These are phyloP conservation scores for Raddia guianensis DNA, from an alignment of 176 grass and related monocot species.

Conservation along the genomic window DNA sequence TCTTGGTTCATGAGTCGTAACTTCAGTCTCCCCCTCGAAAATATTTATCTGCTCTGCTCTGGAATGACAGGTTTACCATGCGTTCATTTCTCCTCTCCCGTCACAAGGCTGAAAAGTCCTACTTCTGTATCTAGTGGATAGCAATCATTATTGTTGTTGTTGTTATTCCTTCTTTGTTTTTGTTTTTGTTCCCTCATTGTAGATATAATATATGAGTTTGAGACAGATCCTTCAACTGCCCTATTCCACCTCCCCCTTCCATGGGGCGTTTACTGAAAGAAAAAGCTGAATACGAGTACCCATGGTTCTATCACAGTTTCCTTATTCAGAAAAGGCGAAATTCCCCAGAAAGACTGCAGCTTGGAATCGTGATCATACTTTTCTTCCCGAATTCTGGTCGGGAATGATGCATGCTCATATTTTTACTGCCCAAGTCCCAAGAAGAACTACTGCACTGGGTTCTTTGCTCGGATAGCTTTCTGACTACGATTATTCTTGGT, in stretches of 20 bases:
- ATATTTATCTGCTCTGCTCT: neutral
- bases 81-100: too few species aligned
- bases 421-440: conserved; percentile 10
- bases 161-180: too few species aligned
- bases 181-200: too few species aligned
- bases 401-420: neutral
- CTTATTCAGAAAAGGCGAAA: neutral
- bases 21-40: neutral
- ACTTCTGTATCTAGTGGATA: too few species aligned
- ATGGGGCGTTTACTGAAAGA: neutral
- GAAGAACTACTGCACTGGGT: neutral
- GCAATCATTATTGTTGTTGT: neutral
- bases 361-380: neutral
- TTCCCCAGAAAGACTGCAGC: neutral
- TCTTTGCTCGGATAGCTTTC: neutral
- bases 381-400: neutral
- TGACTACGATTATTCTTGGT: neutral
- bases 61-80: neutral
- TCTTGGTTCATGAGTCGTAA: neutral
- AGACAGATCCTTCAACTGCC: too few species aligned
- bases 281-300: neutral
- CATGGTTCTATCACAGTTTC: neutral
- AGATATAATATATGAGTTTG: too few species aligned
- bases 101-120: too few species aligned
- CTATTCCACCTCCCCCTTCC: neutral